Percentiles rank a stretch among this genome's conserved stretches.
Evolutionary conservation across 2,329 filamentous ascomycete genomes (phyloP).

Genomic region (Dothidotthia symphoricarpi): DNA sequence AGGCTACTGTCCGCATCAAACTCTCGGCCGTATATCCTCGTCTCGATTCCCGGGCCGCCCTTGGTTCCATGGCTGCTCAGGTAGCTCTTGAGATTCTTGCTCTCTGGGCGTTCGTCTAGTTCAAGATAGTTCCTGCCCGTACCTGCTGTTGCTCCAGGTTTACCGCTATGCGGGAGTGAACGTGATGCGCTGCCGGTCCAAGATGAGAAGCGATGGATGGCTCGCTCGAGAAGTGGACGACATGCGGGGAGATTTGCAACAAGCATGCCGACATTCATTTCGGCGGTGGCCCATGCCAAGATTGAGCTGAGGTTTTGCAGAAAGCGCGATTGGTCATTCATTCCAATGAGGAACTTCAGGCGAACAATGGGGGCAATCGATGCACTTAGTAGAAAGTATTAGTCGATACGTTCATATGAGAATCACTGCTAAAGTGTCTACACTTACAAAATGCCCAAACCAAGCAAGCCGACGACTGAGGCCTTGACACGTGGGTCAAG

Average conservation of each 20-base stretch:
- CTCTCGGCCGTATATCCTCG: slow-evolving; percentile 11
- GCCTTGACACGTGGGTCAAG: slow-evolving; percentile 53
- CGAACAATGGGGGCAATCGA: slow-evolving; percentile 15
- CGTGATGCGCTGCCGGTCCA: slow-evolving; percentile 8
- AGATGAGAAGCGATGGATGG: slow-evolving; percentile 7
- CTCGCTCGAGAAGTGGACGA: slow-evolving; percentile 10
- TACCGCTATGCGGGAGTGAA: slow-evolving; percentile 3
- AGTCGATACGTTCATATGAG: too few relatives aligned
- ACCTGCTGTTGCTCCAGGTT: slow-evolving; percentile 1
- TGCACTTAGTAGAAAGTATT: slow-evolving; percentile 2
- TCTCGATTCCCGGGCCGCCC: slow-evolving; percentile 7
- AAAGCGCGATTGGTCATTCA: slow-evolving; percentile 10
- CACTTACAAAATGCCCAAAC: slow-evolving; percentile 10
- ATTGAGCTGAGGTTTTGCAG: slow-evolving; percentile 12
- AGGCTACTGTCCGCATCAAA: slow-evolving; percentile 5
- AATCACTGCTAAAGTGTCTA: too few relatives aligned
- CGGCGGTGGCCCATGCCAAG: slow-evolving; percentile 10
- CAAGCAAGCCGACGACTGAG: slow-evolving; percentile 41
- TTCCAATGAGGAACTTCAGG: slow-evolving; percentile 11
- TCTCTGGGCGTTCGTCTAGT: slow-evolving; percentile 7
- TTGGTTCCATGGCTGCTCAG: slow-evolving; percentile 3
- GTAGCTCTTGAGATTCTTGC: slow-evolving; percentile 7
- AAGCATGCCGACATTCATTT: slow-evolving; percentile 16
- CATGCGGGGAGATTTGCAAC: slow-evolving; percentile 14
- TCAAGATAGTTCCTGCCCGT: slow-evolving; percentile 9